A percentile compares a stretch with the other conserved stretches of the same genome.
phyloP scores from a whole-genome alignment of 2,329 filamentous ascomycete species.

The Aureobasidium pullulans region DNA sequence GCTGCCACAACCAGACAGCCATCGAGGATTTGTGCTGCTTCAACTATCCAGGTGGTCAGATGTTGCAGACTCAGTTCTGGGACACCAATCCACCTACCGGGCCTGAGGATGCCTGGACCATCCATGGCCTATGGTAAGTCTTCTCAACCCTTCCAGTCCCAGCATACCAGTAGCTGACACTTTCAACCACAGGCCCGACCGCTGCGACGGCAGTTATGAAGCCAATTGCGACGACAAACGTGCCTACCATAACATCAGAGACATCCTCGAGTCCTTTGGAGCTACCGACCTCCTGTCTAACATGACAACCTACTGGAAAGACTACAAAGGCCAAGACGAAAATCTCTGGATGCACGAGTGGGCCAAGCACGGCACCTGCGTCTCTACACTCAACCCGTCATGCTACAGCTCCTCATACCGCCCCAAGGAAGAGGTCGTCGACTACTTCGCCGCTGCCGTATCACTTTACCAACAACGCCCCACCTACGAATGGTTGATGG shows the following conservation, averaged over 20 bases:
- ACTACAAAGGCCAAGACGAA: constrained; percentile 56
- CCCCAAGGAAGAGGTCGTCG: constrained; percentile 56
- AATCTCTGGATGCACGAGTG: constrained; percentile 65
- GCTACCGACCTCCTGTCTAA: constrained; percentile 52
- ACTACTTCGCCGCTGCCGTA: constrained; percentile 62
- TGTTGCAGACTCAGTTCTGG: constrained; percentile 74
- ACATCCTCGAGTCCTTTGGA: constrained; percentile 51
- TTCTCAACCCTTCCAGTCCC: neutral
- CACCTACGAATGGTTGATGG: constrained; percentile 55
- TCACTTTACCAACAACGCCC: constrained; percentile 59
- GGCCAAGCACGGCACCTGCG: constrained; percentile 66
- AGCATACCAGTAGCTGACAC: neutral
- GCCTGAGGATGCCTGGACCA: constrained; percentile 63
- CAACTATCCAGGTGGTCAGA: constrained; percentile 62
- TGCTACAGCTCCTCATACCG: constrained; percentile 53
- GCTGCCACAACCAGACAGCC: constrained; percentile 56
- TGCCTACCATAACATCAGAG: constrained; percentile 57
- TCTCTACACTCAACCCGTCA: constrained; percentile 57
- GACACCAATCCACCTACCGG: constrained; percentile 59
- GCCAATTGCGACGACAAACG: constrained; percentile 56
- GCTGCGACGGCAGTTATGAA: constrained; percentile 63
- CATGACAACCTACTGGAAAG: constrained; percentile 68
- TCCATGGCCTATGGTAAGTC: constrained; percentile 58
- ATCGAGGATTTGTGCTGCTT: constrained; percentile 66
- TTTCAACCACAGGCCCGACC: constrained; percentile 33